Base-by-base conservation (phyloP, 352 stramenopile genomes). In the Globisporangium emineosum region DNA sequence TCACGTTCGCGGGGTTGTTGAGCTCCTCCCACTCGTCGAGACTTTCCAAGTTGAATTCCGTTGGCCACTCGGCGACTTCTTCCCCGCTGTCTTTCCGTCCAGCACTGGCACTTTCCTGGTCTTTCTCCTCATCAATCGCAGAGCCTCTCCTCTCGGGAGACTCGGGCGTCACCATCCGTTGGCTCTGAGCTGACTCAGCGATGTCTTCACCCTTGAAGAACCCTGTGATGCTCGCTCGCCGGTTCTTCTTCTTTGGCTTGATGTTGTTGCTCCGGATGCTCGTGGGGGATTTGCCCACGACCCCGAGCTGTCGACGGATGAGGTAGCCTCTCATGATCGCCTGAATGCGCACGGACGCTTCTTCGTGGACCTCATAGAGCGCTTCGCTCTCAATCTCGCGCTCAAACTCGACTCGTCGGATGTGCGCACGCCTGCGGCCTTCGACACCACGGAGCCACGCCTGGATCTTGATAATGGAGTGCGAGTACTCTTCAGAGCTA, bases 21-120 rank as follows among this genome's bases (percentile, higher is more conserved):
- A 90, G 69, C 5, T 86, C 78, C 15, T 81, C 70, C 79, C 79
- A 89, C n/a, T 69, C 70, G 30, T 89, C 77, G 5, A 66, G 37
- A 0, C 64, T 33, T 33, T 90, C 79, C 9, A 86, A 57, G 52
- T 89, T 75, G 12, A 89, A 52, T 57, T 87, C 75, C 27, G 72
- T n/a, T 1, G 82, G 82, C 82, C 82, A 91, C 23, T 75, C 60
- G 0, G 57, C 67, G 2, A 73, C 57, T 4, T 78, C 60, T 2
- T 76, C 68, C 13, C 60, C 56, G 1, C 72, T 59, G 17, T 72
- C 25, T 19, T 42, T 45, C 0, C 57, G 30, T 9, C 42, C 25
- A 29, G 17, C 33, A 23, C 10, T 15, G 40, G 8, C 12, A 4
- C 19, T 42, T 21, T 30, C 21, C n/a, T 49, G 17, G 9, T 50